These are phyloP conservation scores for Sicyos edulis DNA, from an alignment of 306 rosid genomes.

Conservation along the genomic window DNA sequence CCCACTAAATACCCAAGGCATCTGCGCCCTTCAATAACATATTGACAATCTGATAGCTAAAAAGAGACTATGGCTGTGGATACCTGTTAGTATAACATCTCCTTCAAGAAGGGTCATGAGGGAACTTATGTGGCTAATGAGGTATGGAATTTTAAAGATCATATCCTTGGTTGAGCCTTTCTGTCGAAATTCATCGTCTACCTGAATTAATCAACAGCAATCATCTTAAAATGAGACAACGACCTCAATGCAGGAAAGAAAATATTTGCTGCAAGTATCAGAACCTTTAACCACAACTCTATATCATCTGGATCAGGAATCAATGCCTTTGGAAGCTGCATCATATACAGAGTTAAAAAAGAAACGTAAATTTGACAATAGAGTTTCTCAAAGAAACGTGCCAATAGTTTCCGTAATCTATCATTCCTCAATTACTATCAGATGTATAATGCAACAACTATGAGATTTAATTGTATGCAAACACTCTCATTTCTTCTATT, in stretches of 20 bases:
- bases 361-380: not conserved
- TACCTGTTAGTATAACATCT: slow-evolving; percentile 93
- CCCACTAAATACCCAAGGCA: too few species aligned
- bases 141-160: slow-evolving; percentile 85
- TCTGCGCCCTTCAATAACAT: too few species aligned
- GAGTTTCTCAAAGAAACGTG: slow-evolving; percentile 1
- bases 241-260: not conserved
- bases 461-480: too few species aligned
- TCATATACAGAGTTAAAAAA: slow-evolving; percentile 13
- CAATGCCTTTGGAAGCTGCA: slow-evolving; percentile 66
- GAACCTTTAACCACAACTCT: slow-evolving; percentile 89
- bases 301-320: slow-evolving; percentile 76
- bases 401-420: not conserved
- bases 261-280: slow-evolving; percentile 14
- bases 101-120: slow-evolving; percentile 84
- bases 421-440: not conserved
- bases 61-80: not conserved
- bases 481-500: not conserved
- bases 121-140: slow-evolving; percentile 83
- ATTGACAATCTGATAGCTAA: too few species aligned
- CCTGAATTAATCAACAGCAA: slow-evolving; percentile 39
- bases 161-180: slow-evolving; percentile 91
- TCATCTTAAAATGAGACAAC: slow-evolving; percentile 20
- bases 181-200: slow-evolving; percentile 76
- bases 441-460: not conserved